Evolutionary conservation across 1,139 yeast species (phyloP), one percentile per base, ranked within the genome.

Genomic region (Taiozyma sp.): DNA sequence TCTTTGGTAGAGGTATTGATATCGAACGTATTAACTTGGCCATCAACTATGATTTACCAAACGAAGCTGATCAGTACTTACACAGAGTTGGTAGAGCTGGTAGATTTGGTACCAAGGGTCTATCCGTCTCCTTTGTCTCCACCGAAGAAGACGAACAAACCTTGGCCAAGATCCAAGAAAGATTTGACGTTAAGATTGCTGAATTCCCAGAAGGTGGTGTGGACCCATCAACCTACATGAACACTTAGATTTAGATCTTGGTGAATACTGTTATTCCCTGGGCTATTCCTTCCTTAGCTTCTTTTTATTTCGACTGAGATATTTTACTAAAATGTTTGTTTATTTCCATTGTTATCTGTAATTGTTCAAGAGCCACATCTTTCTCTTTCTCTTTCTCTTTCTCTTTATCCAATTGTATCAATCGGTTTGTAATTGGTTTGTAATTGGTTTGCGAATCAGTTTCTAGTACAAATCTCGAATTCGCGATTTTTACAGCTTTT

Each of bases 1-100:
- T 93, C 52, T 93, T 93, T 63, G 99, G 99, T 67, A 91, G 99
- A 80, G 99, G 99, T 78, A 93, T 93, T 66, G 99, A 93, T 81
- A 91, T 93, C 62, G 99, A 93, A 79, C 90, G 99, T 76, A 91
- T 93, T 74, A 93, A 93, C 75, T 77, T 93, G 71, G 99, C 98
- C 56, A 90, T 93, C 77, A 93, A 93, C 78, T 93, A 93, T 73
- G 99, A 93, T 74, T 75, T 88, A 74, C 81, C 83, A 50, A 76
- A 72, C 60, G 97, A 89, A 74, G 97, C 98, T 58, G 99, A 93
- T 73, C 97, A 93, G 74, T 93, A 93, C 74, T 82, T 93, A 69
- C 99, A 93, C 78, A 88, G 99, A 77, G 99, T 93, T 56, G 99
- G 99, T 69, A 90, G 99, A 83, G 99, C 99, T 62, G 99, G 99